phyloP scores from a whole-genome alignment of 1,139 yeast genomes.

The Hyphopichia burtonii region DNA sequence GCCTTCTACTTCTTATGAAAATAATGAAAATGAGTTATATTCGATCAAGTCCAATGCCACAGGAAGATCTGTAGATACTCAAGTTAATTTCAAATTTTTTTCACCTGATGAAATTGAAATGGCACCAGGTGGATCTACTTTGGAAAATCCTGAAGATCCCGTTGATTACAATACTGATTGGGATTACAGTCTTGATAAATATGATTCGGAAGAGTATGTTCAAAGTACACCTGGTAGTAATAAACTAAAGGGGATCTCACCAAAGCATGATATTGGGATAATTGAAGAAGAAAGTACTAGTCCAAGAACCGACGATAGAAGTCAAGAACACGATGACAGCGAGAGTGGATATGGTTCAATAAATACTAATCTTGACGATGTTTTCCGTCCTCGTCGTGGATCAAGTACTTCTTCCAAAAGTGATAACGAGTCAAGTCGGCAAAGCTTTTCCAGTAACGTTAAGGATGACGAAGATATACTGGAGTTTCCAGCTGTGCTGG shows the following conservation, averaged over 20 bases:
- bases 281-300: constrained; percentile 18
- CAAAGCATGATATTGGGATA: background rate
- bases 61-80: constrained; percentile 30
- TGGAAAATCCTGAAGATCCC: constrained; percentile 56
- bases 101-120: constrained; percentile 76
- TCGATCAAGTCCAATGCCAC: constrained; percentile 30
- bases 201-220: constrained; percentile 20
- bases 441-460: background rate
- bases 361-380: constrained; percentile 12
- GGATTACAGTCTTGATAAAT: constrained; percentile 54
- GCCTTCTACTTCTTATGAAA: constrained; percentile 10
- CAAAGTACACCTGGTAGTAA: background rate
- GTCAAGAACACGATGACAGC: constrained; percentile 6
- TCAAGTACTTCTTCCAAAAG: constrained; percentile 1
- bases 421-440: background rate
- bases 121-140: constrained; percentile 86
- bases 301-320: background rate
- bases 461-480: constrained; percentile 37
- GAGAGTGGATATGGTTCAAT: constrained; percentile 41
- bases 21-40: constrained; percentile 21
- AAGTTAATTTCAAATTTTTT: constrained; percentile 68
- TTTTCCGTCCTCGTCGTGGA: constrained; percentile 4
- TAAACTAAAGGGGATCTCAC: background rate
- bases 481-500: constrained; percentile 42
- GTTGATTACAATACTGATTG: constrained; percentile 70